These are phyloP conservation scores for Wickerhamomyces bovis DNA, from an alignment of 805 yeast genomes.

Conservation along the genomic window DNA sequence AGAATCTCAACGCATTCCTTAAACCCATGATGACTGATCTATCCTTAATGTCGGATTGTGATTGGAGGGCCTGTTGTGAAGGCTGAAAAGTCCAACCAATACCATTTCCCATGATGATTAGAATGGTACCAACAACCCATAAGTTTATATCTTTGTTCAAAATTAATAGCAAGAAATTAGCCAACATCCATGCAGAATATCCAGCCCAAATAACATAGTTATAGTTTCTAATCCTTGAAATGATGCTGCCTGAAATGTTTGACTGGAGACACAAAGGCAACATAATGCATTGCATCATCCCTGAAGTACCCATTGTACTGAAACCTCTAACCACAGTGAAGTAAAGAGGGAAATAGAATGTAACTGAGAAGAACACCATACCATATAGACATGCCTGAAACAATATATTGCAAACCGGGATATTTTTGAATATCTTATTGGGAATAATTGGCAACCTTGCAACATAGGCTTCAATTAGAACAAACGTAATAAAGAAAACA, in stretches of 20 bases:
- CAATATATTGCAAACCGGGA: slow-evolving; percentile 30
- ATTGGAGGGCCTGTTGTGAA: slow-evolving; percentile 6
- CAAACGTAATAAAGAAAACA: slow-evolving; percentile 31
- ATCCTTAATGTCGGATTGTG: slow-evolving; percentile 2
- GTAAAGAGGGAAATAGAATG: slow-evolving; percentile 44
- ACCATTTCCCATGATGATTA: slow-evolving; percentile 36
- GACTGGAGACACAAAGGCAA: slow-evolving; percentile 38
- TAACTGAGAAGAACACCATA: slow-evolving; percentile 38
- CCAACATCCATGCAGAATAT: slow-evolving; percentile 34
- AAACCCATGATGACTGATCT: slow-evolving; percentile 4
- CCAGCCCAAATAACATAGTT: slow-evolving; percentile 37
- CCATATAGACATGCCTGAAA: slow-evolving; percentile 42
- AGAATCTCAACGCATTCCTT: slow-evolving; percentile 3
- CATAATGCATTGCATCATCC: slow-evolving; percentile 35
- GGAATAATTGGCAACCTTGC: slow-evolving; percentile 52
- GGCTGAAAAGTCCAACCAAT: slow-evolving; percentile 29
- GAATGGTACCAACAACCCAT: slow-evolving; percentile 28
- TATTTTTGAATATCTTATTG: slow-evolving; percentile 32
- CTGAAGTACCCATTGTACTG: slow-evolving; percentile 4
- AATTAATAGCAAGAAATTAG: slow-evolving; percentile 31
- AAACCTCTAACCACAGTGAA: slow-evolving; percentile 30
- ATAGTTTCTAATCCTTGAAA: slow-evolving; percentile 38
- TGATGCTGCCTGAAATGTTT: slow-evolving; percentile 38
- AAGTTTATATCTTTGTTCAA: slow-evolving; percentile 26
- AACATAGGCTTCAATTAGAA: slow-evolving; percentile 39